These are phyloP conservation scores for Trichoderma citrinoviride DNA, from an alignment of 2,329 filamentous ascomycete species.

Conservation along the genomic window DNA sequence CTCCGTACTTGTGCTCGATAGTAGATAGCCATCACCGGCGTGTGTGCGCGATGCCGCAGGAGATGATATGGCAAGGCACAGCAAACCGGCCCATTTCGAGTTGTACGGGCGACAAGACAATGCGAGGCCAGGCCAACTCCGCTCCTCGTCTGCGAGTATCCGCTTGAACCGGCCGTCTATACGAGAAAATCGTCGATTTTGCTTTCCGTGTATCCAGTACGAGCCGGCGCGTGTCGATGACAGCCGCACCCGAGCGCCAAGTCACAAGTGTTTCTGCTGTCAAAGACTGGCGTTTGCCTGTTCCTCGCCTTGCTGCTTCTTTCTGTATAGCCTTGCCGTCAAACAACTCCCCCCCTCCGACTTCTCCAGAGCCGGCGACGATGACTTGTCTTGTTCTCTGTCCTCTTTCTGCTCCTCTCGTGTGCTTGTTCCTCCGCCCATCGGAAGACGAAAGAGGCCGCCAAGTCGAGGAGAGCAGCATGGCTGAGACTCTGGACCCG, in stretches of 20 bases:
- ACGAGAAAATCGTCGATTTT: constrained; percentile 7
- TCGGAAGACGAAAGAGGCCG: constrained; percentile 4
- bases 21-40: neutral
- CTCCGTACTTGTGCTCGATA: neutral
- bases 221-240: constrained; percentile 16
- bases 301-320: neutral
- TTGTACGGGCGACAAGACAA: neutral
- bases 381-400: too few species aligned
- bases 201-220: constrained; percentile 4
- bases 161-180: constrained; percentile 5
- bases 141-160: constrained; percentile 7
- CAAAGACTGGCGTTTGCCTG: neutral
- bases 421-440: neutral
- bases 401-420: neutral
- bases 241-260: constrained; percentile 14
- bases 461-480: neutral
- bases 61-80: neutral
- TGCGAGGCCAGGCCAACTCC: neutral
- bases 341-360: neutral
- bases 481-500: constrained; percentile 14
- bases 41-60: neutral
- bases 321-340: neutral
- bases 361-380: neutral
- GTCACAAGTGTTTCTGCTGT: neutral
- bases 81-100: constrained; percentile 1